Base-by-base conservation (phyloP, 1,139 yeast species). In the Kurtzmaniella quercitrusa region DNA sequence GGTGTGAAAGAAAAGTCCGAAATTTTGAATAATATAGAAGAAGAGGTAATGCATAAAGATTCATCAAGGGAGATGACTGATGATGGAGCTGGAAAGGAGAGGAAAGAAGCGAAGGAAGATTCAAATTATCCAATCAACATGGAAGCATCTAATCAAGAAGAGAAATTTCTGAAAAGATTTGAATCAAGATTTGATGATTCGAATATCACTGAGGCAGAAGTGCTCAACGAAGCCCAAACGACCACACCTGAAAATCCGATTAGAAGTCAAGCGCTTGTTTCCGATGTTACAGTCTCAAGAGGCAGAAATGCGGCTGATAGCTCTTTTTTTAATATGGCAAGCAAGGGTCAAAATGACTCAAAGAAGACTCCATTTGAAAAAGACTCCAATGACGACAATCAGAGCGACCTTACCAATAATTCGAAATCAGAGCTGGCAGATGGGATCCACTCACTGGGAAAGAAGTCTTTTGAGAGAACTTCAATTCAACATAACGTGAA, bases 21-120 rank as follows among this genome's bases (percentile, higher is more conserved):
- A 7, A 22, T 22, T 22, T 11, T 7, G 11, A 22, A 22, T 22
- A 11, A 22, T 7, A 11, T 7, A 11, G 9, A 22, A 22, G 26
- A 22, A 22, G 26, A 22, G 26, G 26, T 7, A 22, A 22, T 22
- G 7, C 26, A 22, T 22, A 22, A 7, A 22, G 26, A 22, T 22
- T 22, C 11, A 36, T 21, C 11, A 45, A 32, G 17, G 42, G 33
- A 14, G 46, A n/a, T 5, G 14, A 17, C 16, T 9, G 19, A 35
- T 12, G 14, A 8, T 19, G 22, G n/a, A 26, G 20, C 12, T 19
- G 35, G n/a, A 28, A 35, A 28, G 14, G 40, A 26, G 15, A 14
- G 7, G 9, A 17, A 18, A 7, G 40, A 38, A 17, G 35, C 11
- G 28, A 17, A 18, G 37, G 20, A 34, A 9, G 14, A 34, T 5